These are phyloP conservation scores for Lentinula novae-zelandiae DNA, from an alignment of 1,284 basidiomycete genomes.

Conservation along the genomic window DNA sequence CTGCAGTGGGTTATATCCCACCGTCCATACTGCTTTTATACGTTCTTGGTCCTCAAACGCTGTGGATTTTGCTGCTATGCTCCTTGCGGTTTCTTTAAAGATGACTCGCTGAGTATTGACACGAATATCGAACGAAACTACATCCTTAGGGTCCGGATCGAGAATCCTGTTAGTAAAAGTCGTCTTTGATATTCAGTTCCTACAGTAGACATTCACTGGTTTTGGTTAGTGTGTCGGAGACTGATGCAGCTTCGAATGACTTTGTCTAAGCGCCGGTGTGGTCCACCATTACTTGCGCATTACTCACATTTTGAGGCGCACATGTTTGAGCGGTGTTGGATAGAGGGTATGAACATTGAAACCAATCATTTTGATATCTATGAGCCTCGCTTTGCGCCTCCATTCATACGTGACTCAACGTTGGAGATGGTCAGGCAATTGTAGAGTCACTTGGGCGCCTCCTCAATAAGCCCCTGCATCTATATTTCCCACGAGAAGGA, in stretches of 20 bases:
- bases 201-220: background rate
- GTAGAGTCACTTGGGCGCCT: background rate
- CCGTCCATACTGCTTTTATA: background rate
- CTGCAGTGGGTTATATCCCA: no score
- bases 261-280: background rate
- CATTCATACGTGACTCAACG: background rate
- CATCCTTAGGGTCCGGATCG: background rate
- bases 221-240: background rate
- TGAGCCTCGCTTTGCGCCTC: background rate
- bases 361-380: background rate
- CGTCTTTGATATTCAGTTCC: background rate
- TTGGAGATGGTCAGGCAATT: background rate
- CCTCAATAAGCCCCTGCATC: background rate
- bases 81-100: background rate
- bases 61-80: background rate
- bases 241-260: background rate
- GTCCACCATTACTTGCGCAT: background rate
- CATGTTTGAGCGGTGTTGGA: background rate
- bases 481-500: background rate
- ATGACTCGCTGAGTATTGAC: background rate
- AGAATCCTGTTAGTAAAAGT: background rate
- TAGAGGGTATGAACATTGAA: background rate
- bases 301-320: background rate
- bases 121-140: background rate
- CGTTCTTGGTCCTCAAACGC: background rate